Evolutionary conservation across 129 eudicot genomes (phyloP), one percentile per base, ranked within the genome.

Genomic region (Calendula officinalis): DNA sequence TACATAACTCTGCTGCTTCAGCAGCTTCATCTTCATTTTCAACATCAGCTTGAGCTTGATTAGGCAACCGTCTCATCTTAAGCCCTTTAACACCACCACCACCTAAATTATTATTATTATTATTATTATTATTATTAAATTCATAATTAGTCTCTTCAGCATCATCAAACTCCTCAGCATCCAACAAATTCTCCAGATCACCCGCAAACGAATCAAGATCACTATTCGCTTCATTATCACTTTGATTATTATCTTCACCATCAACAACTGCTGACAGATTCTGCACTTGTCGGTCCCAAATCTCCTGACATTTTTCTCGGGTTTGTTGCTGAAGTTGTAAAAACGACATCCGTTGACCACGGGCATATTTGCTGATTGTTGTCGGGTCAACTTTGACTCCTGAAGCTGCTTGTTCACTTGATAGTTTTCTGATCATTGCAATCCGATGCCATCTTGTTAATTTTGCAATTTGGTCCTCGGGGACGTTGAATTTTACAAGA

Each of bases 321-420:
- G 96, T 83, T 69, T 92, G 98, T 73, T 92, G 98, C 80, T 92
- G 98, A 63, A 92, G 95, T 75, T 92, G 98, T 75, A 88, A 68
- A 62, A 92, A 92, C 0, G 98, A 92, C 98, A 92, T 92, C 4
- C 98, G 71, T 62, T 92, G 98, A 17, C 98, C 98, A 32, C 98
- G 96, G 4, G 98, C 98, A 57, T 81, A 92, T 67, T 92, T 92
- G 81, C 95, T 88, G 37, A 88, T 89, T 44, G 96, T 83, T 66
- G 91, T 74, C 75, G 95, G 85, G 69, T 92, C 98, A 61, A 85
- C 96, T 78, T 88, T 78, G 39, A 83, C 85, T n/a, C 96, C 98
- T 6, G 98, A 86, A 16, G 96, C 96, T 38, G 98, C 96, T 75
- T 92, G 98, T 83, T 92, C 98, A 60, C 98, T 92, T 33, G 98